Conservation (phyloP, 805 yeast species). For the Pichia heedii region DNA sequence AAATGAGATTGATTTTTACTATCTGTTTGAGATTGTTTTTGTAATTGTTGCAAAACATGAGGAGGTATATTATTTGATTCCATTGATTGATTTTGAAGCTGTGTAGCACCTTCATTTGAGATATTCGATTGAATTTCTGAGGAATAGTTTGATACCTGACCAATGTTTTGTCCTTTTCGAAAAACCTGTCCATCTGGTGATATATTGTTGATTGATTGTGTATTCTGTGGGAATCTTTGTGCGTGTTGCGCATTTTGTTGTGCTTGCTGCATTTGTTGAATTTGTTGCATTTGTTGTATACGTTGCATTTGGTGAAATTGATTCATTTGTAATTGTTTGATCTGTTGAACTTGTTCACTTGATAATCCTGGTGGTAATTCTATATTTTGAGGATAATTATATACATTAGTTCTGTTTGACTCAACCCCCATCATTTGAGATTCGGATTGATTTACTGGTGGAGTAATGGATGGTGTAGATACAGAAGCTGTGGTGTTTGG, state of each 20-base stretch:
- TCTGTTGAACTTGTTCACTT: background rate
- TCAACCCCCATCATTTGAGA: background rate
- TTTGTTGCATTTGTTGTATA: background rate
- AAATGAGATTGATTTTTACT: background rate
- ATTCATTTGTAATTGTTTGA: background rate
- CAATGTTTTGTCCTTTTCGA: too few species aligned
- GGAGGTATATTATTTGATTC: conserved; percentile 3
- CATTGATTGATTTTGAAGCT: background rate
- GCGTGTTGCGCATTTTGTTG: too few species aligned
- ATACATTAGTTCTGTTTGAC: background rate
- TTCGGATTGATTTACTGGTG: background rate
- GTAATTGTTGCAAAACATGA: background rate
- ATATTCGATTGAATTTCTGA: too few species aligned
- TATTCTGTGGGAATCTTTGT: too few species aligned
- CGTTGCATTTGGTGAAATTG: background rate
- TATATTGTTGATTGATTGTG: too few species aligned
- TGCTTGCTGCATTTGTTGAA: too few species aligned
- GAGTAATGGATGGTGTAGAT: background rate
- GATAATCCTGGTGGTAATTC: background rate
- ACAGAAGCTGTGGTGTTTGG: background rate
- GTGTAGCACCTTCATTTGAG: too few species aligned
- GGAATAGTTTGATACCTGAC: too few species aligned
- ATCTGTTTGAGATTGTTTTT: background rate
- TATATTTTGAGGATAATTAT: background rate
- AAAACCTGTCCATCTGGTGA: too few species aligned